Base-by-base conservation (phyloP, 805 yeast genomes). In the Candida manassasensis region DNA sequence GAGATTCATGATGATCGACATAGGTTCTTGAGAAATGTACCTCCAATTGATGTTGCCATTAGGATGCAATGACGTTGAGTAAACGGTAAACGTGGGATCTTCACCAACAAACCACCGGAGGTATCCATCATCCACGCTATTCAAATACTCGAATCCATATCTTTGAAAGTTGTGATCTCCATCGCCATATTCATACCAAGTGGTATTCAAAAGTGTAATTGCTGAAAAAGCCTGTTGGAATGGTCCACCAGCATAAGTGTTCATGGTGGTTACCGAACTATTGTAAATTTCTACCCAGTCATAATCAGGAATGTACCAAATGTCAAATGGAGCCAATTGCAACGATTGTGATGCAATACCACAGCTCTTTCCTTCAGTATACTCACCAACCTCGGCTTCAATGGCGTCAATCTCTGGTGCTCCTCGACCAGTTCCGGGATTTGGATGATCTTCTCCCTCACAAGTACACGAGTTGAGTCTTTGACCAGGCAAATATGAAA, bases 251-350 rank as follows among this genome's bases (percentile, higher is more conserved):
- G 85, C 71, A 61, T 86, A 89, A 1, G 86, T 70, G 57, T 89
- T 89, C 89, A 88, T 84, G 10, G 80, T 55, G 2, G 96, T 83
- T 27, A 82, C 65, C 0, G 83, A 63, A 13, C 47, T 45, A 61
- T 90, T 86, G 59, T 83, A 66, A 42, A 90, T 65, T 53, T 80
- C 89, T 35, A 88, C 55, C 50, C 72, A 88, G 45, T 78, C 76
- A 59, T 88, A 88, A 61, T 90, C 95, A 4, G 96, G 96, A 53
- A 75, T 72, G 55, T 85, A 89, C 97, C 97, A 90, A 44, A 88
- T 80, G 60, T 90, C 97, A 55, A 78, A 79, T 6, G 97, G 97
- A 11, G 97, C 97, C 42, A 87, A 63, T 68, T 90, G 97, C 53
- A 81, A 60, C 4, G 97, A 87, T 61, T 90, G 97, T 4, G 96